These are phyloP conservation scores for Globisporangium heterothallicum DNA, from an alignment of 352 stramenopile species.

Conservation along the genomic window DNA sequence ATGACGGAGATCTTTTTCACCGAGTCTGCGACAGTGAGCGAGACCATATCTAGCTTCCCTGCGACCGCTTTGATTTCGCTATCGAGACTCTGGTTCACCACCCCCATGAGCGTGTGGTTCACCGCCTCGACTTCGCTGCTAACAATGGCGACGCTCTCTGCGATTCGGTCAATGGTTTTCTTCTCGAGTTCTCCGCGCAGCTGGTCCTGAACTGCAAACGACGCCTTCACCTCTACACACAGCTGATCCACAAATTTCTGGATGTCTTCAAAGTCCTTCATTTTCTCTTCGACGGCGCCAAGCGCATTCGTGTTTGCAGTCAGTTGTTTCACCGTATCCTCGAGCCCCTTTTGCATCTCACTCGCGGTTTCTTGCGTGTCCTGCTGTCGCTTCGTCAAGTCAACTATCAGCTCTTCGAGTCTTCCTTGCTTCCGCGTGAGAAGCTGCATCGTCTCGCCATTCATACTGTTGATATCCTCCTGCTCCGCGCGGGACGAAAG, in stretches of 20 bases:
- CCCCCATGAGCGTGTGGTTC: conserved; percentile 39
- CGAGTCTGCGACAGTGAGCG: conserved; percentile 42
- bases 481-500: conserved; percentile 57
- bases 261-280: conserved; percentile 51
- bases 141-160: conserved; percentile 40
- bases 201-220: conserved; percentile 31
- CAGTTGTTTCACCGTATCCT: conserved; percentile 52
- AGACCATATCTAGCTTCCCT: conserved; percentile 47
- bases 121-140: conserved; percentile 46
- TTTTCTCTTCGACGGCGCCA: conserved; percentile 44
- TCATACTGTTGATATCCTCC: conserved; percentile 78
- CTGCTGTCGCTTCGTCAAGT: conserved; percentile 48
- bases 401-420: conserved; percentile 51
- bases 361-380: conserved; percentile 26
- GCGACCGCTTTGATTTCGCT: conserved; percentile 46
- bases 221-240: conserved; percentile 33
- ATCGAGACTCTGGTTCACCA: conserved; percentile 57
- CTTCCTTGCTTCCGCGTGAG: conserved; percentile 44
- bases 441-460: conserved; percentile 56
- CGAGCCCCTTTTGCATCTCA: conserved; percentile 37
- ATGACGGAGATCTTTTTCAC: conserved; percentile 52
- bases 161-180: conserved; percentile 45
- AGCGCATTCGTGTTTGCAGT: conserved; percentile 33
- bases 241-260: conserved; percentile 39
- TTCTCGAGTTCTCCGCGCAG: conserved; percentile 49